Evolutionary conservation across 2,329 filamentous ascomycete species (phyloP).

Genomic region (Fusarium buharicum): DNA sequence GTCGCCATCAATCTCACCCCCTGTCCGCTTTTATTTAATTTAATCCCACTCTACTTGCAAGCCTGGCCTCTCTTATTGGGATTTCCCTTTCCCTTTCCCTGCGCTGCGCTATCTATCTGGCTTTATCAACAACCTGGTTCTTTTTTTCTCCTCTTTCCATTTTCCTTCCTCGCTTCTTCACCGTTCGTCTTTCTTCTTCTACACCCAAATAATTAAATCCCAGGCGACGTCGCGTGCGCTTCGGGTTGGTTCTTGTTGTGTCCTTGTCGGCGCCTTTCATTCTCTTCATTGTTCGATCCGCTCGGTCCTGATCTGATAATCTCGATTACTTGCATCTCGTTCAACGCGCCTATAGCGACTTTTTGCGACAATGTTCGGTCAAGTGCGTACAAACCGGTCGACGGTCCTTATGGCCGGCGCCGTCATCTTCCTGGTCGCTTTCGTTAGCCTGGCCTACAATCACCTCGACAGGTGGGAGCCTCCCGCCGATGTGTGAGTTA

Average conservation of each 20-base stretch:
- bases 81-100: constrained; percentile 18
- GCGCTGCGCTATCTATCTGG: constrained; percentile 19
- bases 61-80: neutral
- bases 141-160: constrained; percentile 19
- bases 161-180: constrained; percentile 22
- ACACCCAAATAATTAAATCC: constrained; percentile 19
- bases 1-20: constrained; percentile 3
- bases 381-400: constrained; percentile 48
- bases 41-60: constrained; percentile 19
- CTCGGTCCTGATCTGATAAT: neutral
- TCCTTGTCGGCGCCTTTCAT: constrained; percentile 36
- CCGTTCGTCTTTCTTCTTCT: constrained; percentile 32
- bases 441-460: constrained; percentile 49
- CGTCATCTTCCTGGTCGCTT: constrained; percentile 49
- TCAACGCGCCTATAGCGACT: too few species aligned
- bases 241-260: constrained; percentile 33
- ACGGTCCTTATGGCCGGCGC: constrained; percentile 46
- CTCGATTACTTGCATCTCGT: too few species aligned
- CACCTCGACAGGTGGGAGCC: constrained; percentile 47
- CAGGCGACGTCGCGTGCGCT: constrained; percentile 31
- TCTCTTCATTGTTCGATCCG: constrained; percentile 23
- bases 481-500: constrained; percentile 42
- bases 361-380: constrained; percentile 49
- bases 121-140: constrained; percentile 34
- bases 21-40: constrained; percentile 38